Conservation (phyloP, 306 rosid genomes). For the Vigna mungo region DNA sequence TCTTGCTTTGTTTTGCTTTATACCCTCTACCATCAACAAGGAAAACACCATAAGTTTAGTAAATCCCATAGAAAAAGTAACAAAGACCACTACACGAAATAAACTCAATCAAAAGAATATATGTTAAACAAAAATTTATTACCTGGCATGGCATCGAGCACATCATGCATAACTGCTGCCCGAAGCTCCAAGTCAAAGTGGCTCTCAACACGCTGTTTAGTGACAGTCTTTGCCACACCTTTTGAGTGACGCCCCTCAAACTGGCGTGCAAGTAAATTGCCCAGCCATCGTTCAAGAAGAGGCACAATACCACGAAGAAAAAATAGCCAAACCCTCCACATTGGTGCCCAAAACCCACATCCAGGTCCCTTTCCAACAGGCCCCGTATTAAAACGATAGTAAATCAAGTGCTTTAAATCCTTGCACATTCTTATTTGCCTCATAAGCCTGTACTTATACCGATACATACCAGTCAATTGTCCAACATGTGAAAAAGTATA, state of each 20-base stretch:
- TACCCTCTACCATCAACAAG: conserved; percentile 74
- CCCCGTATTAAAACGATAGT: conserved; percentile 98
- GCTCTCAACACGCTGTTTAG: conserved; percentile 99
- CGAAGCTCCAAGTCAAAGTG: conserved; percentile 99
- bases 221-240: conserved; percentile 98
- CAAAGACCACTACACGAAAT: neutral
- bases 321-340: conserved; percentile 99
- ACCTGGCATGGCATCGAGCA: conserved; percentile 99
- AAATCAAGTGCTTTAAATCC: conserved; percentile 94
- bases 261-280: conserved; percentile 95
- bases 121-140: neutral
- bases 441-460: conserved; percentile 98
- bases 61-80: conserved; percentile 16
- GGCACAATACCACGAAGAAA: conserved; percentile 99
- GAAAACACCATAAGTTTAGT: neutral
- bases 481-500: conserved; percentile 98
- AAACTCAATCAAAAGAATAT: neutral
- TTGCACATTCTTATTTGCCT: conserved; percentile 99
- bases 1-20: conserved; percentile 96
- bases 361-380: conserved; percentile 99
- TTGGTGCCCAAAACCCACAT: conserved; percentile 99
- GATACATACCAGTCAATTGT: conserved; percentile 98
- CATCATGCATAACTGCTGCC: conserved; percentile 99
- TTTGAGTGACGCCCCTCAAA: conserved; percentile 99
- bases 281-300: conserved; percentile 94